Conservation (phyloP, 768 basidiomycete genomes). For the Podaxis carcinomalis region DNA sequence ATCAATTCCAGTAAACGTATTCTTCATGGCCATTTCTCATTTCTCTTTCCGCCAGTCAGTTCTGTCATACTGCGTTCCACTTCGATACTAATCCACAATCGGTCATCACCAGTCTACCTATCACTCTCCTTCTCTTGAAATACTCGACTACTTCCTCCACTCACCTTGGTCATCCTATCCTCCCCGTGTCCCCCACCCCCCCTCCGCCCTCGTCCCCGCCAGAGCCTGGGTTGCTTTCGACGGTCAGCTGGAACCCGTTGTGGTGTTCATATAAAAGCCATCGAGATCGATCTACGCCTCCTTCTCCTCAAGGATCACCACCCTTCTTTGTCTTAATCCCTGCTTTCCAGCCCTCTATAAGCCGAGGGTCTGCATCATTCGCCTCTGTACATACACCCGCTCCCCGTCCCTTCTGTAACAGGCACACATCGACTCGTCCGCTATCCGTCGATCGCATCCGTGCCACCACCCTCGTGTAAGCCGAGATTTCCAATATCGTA, state of each 20-base stretch:
- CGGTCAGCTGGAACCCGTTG: background rate
- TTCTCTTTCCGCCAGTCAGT: background rate
- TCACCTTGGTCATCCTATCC: background rate
- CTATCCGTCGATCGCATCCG: slow-evolving; percentile 8
- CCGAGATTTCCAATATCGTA: slow-evolving; percentile 3
- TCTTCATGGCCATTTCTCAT: slow-evolving; percentile 3
- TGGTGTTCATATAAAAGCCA: background rate
- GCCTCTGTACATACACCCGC: background rate
- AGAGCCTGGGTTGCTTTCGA: background rate
- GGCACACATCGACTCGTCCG: background rate
- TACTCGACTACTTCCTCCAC: background rate
- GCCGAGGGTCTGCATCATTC: background rate
- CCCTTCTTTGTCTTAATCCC: background rate
- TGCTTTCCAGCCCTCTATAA: background rate
- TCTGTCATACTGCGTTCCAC: slow-evolving; percentile 5
- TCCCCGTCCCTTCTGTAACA: background rate
- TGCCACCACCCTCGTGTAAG: background rate
- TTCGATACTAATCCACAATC: slow-evolving; percentile 9
- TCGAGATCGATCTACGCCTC: slow-evolving; percentile 10
- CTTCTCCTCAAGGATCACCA: background rate
- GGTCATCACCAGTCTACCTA: background rate
- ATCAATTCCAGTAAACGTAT: slow-evolving; percentile 3
- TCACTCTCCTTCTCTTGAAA: background rate
- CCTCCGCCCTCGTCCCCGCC: background rate
- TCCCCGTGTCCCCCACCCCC: background rate